phyloP scores from a whole-genome alignment of 2,329 filamentous ascomycete species.

The Trichoderma sp. region DNA sequence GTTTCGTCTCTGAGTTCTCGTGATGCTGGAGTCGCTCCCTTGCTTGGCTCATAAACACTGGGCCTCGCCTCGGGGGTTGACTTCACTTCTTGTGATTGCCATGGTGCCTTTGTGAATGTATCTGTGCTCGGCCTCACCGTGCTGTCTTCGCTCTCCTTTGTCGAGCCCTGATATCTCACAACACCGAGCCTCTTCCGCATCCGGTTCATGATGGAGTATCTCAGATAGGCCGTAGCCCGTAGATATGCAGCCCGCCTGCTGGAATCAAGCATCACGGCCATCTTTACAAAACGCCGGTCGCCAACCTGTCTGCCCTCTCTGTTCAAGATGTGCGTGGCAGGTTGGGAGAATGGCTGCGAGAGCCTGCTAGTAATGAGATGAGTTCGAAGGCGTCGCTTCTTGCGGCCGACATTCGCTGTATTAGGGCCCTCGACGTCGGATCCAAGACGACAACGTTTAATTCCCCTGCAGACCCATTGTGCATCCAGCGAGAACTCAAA shows the following conservation, averaged over 20 bases:
- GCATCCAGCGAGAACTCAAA: slow-evolving; percentile 7
- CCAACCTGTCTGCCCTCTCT: slow-evolving; percentile 51
- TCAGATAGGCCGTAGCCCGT: slow-evolving; percentile 56
- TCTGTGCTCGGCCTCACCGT: slow-evolving; percentile 27
- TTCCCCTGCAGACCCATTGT: slow-evolving; percentile 22
- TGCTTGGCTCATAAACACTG: neutral
- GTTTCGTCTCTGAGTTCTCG: neutral
- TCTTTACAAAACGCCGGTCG: slow-evolving; percentile 51
- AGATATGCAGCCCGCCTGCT: slow-evolving; percentile 44
- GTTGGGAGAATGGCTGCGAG: slow-evolving; percentile 67
- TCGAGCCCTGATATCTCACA: slow-evolving; percentile 33
- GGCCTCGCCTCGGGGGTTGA: slow-evolving; percentile 26
- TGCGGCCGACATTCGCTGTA: slow-evolving; percentile 53
- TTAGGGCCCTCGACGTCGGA: slow-evolving; percentile 62
- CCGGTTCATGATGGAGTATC: slow-evolving; percentile 66
- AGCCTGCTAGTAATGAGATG: slow-evolving; percentile 69
- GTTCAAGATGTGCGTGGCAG: slow-evolving; percentile 69
- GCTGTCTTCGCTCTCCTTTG: slow-evolving; percentile 34
- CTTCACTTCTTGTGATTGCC: slow-evolving; percentile 29
- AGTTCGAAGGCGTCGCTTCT: slow-evolving; percentile 67
- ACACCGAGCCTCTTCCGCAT: slow-evolving; percentile 49
- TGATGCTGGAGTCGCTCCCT: neutral
- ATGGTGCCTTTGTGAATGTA: slow-evolving; percentile 26
- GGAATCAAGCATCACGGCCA: slow-evolving; percentile 45
- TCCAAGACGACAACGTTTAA: slow-evolving; percentile 54